These are phyloP conservation scores for Hypoxylon intermedium DNA, from an alignment of 495 filamentous ascomycete genomes.

Conservation along the genomic window DNA sequence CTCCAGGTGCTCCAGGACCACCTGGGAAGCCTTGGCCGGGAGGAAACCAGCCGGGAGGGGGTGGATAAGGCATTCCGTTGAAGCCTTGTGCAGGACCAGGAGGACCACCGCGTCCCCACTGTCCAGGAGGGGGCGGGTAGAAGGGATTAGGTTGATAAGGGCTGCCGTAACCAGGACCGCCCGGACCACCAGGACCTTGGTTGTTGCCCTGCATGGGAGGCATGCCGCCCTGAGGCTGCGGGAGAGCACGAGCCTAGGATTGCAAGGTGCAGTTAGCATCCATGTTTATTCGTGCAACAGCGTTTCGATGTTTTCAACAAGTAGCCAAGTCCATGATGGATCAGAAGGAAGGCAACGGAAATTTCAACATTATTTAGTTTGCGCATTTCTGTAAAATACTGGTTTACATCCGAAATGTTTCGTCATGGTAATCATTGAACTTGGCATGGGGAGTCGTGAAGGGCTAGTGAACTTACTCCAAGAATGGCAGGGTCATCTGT, in stretches of 20 bases:
- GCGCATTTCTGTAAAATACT: conserved; percentile 80
- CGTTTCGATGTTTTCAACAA: conserved; percentile 1
- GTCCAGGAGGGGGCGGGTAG: conserved; percentile 59
- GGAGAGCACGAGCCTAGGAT: conserved; percentile 49
- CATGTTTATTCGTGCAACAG: conserved; percentile 1
- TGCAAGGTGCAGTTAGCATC: conserved; percentile 33
- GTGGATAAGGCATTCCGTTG: conserved; percentile 58
- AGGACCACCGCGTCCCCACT: conserved; percentile 65
- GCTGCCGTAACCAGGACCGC: conserved; percentile 58
- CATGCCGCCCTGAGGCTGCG: too few relatives aligned
- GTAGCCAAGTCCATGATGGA: conserved; percentile 34
- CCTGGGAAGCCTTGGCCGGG: conserved; percentile 80
- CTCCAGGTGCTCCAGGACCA: too few relatives aligned
- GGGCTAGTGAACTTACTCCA: conserved; percentile 74
- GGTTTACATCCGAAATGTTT: conserved; percentile 85
- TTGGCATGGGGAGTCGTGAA: conserved; percentile 2
- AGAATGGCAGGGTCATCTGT: conserved; percentile 97
- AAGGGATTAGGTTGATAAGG: conserved; percentile 51
- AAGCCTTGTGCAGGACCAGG: conserved; percentile 51
- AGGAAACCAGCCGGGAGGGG: conserved; percentile 79
- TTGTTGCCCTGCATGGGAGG: too few relatives aligned
- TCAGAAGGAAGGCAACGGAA: conserved; percentile 99
- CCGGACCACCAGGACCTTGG: too few relatives aligned
- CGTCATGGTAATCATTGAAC: conserved; percentile 65
- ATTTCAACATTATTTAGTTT: conserved; percentile 88